These are phyloP conservation scores for Salix udensis DNA, from an alignment of 345 rosid genomes.

Conservation along the genomic window DNA sequence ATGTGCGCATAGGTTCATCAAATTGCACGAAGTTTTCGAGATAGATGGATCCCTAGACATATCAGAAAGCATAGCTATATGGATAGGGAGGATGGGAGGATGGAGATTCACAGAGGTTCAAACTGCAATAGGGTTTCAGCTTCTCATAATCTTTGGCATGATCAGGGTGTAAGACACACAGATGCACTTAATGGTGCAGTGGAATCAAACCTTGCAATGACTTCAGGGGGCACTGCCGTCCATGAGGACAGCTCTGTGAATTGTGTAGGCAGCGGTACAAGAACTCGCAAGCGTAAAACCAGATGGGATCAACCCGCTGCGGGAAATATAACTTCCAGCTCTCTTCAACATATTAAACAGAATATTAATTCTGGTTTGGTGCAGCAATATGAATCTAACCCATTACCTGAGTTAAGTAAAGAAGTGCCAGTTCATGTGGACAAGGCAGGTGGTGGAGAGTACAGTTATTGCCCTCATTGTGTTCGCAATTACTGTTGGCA, in stretches of 20 bases:
- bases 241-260: conserved; percentile 40
- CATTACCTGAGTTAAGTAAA: conserved; percentile 12
- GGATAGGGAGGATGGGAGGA: conserved; percentile 61
- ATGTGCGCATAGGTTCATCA: conserved; percentile 72
- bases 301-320: conserved; percentile 93
- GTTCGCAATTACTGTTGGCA: conserved; percentile 19
- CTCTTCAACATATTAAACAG: conserved; percentile 31
- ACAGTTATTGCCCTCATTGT: conserved; percentile 12
- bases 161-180: conserved; percentile 45
- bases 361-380: conserved; percentile 25
- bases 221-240: conserved; percentile 38
- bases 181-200: conserved; percentile 39
- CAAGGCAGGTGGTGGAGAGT: conserved; percentile 19
- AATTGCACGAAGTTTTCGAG: conserved; percentile 84
- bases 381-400: conserved; percentile 22
- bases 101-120: conserved; percentile 41
- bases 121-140: conserved; percentile 41
- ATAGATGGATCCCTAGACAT: conserved; percentile 77
- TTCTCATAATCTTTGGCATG: conserved; percentile 46
- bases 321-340: conserved; percentile 22
- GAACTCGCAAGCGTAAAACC: conserved; percentile 83
- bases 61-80: conserved; percentile 48
- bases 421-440: conserved; percentile 12
- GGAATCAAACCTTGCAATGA: conserved; percentile 31
- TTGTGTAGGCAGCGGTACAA: conserved; percentile 32